Evolutionary conservation across 495 filamentous ascomycete species (phyloP).

Genomic region (Penicillium flavigenum): DNA sequence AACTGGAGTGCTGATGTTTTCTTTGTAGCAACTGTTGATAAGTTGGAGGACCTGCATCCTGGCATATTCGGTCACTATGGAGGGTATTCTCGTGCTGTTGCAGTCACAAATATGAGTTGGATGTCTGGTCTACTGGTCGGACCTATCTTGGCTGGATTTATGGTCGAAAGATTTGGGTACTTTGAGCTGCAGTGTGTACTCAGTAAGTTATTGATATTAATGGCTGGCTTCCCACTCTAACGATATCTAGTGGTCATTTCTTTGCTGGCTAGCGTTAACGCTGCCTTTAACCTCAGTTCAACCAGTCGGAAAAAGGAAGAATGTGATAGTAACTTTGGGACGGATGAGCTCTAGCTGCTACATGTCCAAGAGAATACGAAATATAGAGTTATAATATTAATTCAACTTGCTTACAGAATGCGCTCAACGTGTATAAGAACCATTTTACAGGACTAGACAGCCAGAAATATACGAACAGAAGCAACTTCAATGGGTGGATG

Average conservation of each 20-base stretch:
- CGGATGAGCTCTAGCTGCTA: background rate
- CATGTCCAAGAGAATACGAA: background rate
- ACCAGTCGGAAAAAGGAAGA: background rate
- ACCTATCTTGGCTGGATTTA: constrained; percentile 34
- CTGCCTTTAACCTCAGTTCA: constrained; percentile 1
- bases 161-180: constrained; percentile 38
- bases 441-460: background rate
- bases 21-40: constrained; percentile 27
- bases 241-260: background rate
- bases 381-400: background rate
- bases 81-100: constrained; percentile 40
- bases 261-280: constrained; percentile 1
- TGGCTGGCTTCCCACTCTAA: background rate
- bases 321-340: background rate
- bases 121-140: constrained; percentile 36
- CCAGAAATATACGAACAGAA: background rate
- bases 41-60: constrained; percentile 23
- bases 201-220: constrained; percentile 20
- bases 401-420: background rate
- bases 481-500: background rate
- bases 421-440: background rate
- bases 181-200: constrained; percentile 33
- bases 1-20: background rate
- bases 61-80: constrained; percentile 38
- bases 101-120: constrained; percentile 38